Percentiles rank a stretch among this genome's conserved stretches.
phyloP scores from a whole-genome alignment of 257 asterid species.

The Leptodermis oblonga region DNA sequence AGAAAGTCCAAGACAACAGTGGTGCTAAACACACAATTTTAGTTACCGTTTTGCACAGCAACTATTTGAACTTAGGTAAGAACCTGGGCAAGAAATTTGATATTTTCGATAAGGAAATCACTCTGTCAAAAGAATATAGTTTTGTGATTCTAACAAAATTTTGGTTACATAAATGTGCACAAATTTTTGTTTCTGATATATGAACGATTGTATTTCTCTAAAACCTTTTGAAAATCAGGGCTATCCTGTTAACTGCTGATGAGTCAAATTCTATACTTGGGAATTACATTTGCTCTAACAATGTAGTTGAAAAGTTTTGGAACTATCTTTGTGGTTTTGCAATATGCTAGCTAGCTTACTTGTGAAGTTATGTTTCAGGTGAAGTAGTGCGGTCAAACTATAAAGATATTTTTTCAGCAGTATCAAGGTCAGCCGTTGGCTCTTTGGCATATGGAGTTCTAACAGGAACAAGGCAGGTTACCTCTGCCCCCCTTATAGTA shows the following conservation, averaged over 20 bases:
- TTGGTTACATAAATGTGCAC: background rate
- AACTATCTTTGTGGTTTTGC: background rate
- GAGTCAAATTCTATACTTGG: background rate
- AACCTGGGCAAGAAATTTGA: background rate
- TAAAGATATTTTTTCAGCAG: conserved; percentile 35
- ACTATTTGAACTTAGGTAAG: conserved; percentile 64
- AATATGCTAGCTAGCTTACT: conserved; percentile 16
- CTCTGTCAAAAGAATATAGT: background rate
- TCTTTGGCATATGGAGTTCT: conserved; percentile 75
- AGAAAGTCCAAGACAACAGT: conserved; percentile 10
- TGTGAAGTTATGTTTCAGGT: conserved; percentile 42
- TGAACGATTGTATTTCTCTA: background rate
- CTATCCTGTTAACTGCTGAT: background rate
- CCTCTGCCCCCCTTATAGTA: conserved; percentile 4
- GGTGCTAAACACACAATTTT: conserved; percentile 31
- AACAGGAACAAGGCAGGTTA: conserved; percentile 64
- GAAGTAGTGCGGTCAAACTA: conserved; percentile 67
- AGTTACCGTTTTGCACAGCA: conserved; percentile 79
- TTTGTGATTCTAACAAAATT: background rate
- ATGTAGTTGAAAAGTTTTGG: background rate
- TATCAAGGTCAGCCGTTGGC: conserved; percentile 53
- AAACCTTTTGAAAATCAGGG: background rate
- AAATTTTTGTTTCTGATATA: background rate
- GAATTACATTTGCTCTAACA: background rate
- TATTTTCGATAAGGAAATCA: background rate